Base-by-base conservation (phyloP, 441 rosid genomes). In the Aquilaria agallochum region DNA sequence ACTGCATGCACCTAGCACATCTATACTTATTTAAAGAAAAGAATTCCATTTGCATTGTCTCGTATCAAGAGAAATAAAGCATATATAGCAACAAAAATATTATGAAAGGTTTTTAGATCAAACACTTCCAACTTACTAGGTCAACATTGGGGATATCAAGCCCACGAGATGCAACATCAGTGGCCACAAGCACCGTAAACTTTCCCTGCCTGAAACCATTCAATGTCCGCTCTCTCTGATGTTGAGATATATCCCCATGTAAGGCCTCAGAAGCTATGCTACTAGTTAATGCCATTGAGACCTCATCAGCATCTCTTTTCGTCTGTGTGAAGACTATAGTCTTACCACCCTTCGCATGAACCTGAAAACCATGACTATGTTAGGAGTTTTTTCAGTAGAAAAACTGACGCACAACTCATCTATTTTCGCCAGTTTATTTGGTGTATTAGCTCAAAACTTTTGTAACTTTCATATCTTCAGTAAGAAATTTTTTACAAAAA, bases 171-270 rank as follows among this genome's bases (percentile, higher is more conserved):
- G 99, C 99, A 65, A 94, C 99, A 73, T 94, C 99, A 46, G 99
- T 94, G 64, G 99, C 99, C 69, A 94, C 99, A 63, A 94, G 94
- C 53, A 86, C 99, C 0, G 96, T 91, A 80, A 94, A 94, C 69
- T 94, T 94, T 69, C 99, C 99, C 76, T 91, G 95, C 67, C 99
- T 83, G 55, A 94, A 94, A 60, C 85, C 80, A 73, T 89, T 87
- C 63, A 94, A 81, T 20, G 99, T 94, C 80, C 99, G 87, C 87
- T 94, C 99, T 72, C 99, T 89, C 70, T 94, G 99, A 69, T 87
- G 97, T 76, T 94, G 99, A 59, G 99, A 94, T 63, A 91, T 94
- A 77, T 94, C 99, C 36, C 99, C 99, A 65, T 94, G 99, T 76
- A 94, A 77, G 61, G 99, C 99, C 74, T 91, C 99, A 2, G 99